Conservation (phyloP, 176 grass and related monocot genomes). For the Elymus sibiricus region DNA sequence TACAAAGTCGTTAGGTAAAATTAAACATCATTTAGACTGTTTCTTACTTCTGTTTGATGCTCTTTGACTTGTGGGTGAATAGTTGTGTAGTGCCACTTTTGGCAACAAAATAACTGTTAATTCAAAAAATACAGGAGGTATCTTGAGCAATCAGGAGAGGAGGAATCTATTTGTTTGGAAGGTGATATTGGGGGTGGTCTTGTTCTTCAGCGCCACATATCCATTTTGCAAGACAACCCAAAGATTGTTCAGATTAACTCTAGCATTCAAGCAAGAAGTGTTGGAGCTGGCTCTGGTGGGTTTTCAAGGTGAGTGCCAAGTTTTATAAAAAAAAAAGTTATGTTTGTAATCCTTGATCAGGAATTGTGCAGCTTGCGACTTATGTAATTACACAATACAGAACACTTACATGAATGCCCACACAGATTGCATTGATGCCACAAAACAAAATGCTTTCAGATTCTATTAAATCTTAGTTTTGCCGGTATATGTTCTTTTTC, state of each 20-base stretch:
- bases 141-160: conserved; percentile 71
- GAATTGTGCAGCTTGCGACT: background rate
- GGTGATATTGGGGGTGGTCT: conserved; percentile 91
- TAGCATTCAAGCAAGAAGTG: conserved; percentile 77
- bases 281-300: conserved; percentile 89
- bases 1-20: conserved; percentile 65
- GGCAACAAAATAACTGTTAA: background rate
- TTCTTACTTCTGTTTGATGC: background rate
- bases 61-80: background rate
- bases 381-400: background rate
- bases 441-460: conserved; percentile 15
- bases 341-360: background rate
- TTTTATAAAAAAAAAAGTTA: background rate
- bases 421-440: background rate
- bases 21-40: background rate
- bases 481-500: background rate
- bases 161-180: conserved; percentile 88
- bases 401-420: background rate
- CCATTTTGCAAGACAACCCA: conserved; percentile 60
- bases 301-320: conserved; percentile 71
- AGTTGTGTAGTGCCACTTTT: background rate
- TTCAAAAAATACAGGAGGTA: conserved; percentile 50
- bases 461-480: background rate
- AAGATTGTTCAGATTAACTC: conserved; percentile 72
- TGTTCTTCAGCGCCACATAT: conserved; percentile 72